Conservation (phyloP, 2,329 filamentous ascomycete genomes). For the Zymoseptoria crescenta region DNA sequence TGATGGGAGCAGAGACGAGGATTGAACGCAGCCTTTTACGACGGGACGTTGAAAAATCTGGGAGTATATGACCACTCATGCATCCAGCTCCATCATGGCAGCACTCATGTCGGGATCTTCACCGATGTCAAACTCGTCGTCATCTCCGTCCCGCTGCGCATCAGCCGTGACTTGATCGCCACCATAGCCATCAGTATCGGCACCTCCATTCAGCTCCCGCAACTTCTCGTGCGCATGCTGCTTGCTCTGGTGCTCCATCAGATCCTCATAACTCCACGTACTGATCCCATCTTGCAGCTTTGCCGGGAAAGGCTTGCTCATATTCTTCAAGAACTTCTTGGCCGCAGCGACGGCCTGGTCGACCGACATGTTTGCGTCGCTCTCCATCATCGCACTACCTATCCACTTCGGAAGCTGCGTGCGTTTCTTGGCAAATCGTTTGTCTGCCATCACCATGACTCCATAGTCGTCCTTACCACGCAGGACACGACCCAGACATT, state of each 20-base stretch:
- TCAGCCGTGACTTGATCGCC: slow-evolving; percentile 27
- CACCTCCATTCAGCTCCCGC: slow-evolving; percentile 41
- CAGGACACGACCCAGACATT: slow-evolving; percentile 89
- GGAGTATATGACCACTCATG: neutral
- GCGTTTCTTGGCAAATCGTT: slow-evolving; percentile 86
- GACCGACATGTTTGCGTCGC: slow-evolving; percentile 82
- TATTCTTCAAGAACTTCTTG: slow-evolving; percentile 79
- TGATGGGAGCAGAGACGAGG: neutral
- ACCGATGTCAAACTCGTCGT: slow-evolving; percentile 21
- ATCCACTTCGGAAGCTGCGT: slow-evolving; percentile 95
- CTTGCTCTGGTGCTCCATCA: slow-evolving; percentile 71
- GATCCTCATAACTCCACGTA: slow-evolving; percentile 77
- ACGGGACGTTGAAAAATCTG: neutral
- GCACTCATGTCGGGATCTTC: slow-evolving; percentile 31
- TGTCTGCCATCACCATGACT: slow-evolving; percentile 97
- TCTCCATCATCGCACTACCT: slow-evolving; percentile 73
- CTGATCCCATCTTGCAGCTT: slow-evolving; percentile 86
- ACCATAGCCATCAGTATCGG: slow-evolving; percentile 24
- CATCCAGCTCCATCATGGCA: slow-evolving; percentile 31
- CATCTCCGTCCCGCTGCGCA: slow-evolving; percentile 24
- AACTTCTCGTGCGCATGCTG: slow-evolving; percentile 56
- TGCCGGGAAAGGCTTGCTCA: slow-evolving; percentile 81
- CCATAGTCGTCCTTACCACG: slow-evolving; percentile 97
- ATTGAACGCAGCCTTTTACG: neutral
- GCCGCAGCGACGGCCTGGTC: slow-evolving; percentile 90